phyloP scores from a whole-genome alignment of 345 rosid genomes.

The Aurinia saxatilis region DNA sequence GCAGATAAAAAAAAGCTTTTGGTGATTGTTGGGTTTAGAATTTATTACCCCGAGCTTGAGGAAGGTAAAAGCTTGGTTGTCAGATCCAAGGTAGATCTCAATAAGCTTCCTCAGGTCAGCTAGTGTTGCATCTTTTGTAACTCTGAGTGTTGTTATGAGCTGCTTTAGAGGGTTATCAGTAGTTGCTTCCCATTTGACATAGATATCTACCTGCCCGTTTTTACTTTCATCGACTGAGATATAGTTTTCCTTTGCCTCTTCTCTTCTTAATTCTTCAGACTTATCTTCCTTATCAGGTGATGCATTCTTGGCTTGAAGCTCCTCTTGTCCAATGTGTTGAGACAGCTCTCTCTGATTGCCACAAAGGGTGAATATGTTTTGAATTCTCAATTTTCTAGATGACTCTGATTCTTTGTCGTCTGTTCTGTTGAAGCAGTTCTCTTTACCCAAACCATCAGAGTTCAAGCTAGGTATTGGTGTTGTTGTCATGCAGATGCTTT shows the following conservation, averaged over 20 bases:
- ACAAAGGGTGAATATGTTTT: conserved; percentile 86
- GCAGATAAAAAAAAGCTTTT: background rate
- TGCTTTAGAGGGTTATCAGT: conserved; percentile 44
- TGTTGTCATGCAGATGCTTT: conserved; percentile 39
- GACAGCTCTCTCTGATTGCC: conserved; percentile 89
- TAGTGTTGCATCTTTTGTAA: conserved; percentile 47
- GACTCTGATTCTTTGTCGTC: conserved; percentile 43
- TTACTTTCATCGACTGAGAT: conserved; percentile 27
- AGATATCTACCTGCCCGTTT: conserved; percentile 40
- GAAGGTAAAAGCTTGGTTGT: conserved; percentile 46
- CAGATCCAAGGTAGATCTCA: conserved; percentile 56
- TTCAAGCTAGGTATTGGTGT: conserved; percentile 11
- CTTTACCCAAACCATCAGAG: conserved; percentile 11
- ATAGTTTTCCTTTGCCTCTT: conserved; percentile 56
- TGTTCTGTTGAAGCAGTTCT: conserved; percentile 6
- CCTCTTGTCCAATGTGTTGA: conserved; percentile 51
- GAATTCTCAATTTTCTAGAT: conserved; percentile 59
- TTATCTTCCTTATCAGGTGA: conserved; percentile 8
- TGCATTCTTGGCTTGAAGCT: conserved; percentile 17
- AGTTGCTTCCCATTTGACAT: conserved; percentile 58
- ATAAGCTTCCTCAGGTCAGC: conserved; percentile 69
- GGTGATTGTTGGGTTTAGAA: background rate
- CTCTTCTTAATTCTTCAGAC: too few relatives aligned
- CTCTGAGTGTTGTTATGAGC: conserved; percentile 48
- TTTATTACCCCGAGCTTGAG: conserved; percentile 59